Evolutionary conservation across 345 rosid species (phyloP).

Genomic region (Acer campestre): DNA sequence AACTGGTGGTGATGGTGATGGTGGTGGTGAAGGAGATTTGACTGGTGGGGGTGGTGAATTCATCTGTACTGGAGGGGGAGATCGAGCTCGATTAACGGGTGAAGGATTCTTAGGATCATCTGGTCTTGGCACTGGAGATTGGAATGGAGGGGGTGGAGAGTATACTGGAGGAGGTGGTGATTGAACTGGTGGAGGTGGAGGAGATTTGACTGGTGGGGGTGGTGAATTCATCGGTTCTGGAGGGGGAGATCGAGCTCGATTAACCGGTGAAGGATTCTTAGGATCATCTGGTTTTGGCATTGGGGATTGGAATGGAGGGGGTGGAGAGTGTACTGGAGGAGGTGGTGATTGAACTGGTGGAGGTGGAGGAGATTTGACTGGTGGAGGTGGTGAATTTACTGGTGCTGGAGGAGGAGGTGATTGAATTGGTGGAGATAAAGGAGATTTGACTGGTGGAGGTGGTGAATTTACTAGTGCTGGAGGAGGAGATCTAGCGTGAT

Average conservation of each 20-base stretch:
- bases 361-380: background rate
- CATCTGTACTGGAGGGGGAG: background rate
- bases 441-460: background rate
- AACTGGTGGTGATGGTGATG: background rate
- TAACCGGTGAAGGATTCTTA: background rate
- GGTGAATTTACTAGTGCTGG: background rate
- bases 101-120: background rate
- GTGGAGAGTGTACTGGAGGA: background rate
- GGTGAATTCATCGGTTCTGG: background rate
- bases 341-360: too few species aligned
- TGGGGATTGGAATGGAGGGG: too few species aligned
- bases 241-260: background rate
- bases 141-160: conserved; percentile 14
- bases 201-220: background rate
- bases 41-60: conserved; percentile 4
- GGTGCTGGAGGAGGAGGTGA: background rate
- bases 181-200: background rate
- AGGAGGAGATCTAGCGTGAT: background rate
- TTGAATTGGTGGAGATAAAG: background rate
- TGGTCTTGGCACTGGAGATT: background rate
- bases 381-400: background rate
- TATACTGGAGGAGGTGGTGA: background rate
- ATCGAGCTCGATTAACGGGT: background rate
- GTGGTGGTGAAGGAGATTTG: background rate
- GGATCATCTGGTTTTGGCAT: background rate